These are phyloP conservation scores for Schizophyllum commune DNA, from an alignment of 1,284 basidiomycete genomes.

Conservation along the genomic window DNA sequence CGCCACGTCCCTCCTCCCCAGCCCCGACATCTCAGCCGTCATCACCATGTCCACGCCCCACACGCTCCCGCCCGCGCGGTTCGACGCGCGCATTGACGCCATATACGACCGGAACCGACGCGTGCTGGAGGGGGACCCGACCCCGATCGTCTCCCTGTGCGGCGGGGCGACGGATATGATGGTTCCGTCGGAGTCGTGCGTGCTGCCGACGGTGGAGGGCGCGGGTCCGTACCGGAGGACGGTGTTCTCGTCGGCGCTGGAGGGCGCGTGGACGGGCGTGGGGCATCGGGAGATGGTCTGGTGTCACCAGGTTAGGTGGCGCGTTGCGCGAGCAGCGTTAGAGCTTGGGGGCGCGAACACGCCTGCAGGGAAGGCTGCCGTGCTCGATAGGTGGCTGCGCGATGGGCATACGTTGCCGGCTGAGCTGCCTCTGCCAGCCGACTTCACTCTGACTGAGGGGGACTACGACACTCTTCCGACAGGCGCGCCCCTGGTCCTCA, in stretches of 20 bases:
- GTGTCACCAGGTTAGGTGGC: slow-evolving; percentile 96
- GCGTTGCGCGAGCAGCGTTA: slow-evolving; percentile 73
- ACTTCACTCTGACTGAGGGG: neutral
- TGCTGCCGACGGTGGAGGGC: slow-evolving; percentile 38
- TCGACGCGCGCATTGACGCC: slow-evolving; percentile 72
- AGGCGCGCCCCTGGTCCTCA: slow-evolving; percentile 30
- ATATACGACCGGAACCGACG: slow-evolving; percentile 52
- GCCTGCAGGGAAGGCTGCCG: slow-evolving; percentile 20
- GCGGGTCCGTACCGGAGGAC: slow-evolving; percentile 50
- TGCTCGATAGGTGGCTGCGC: slow-evolving; percentile 58
- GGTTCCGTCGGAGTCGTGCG: slow-evolving; percentile 88
- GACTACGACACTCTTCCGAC: slow-evolving; percentile 11
- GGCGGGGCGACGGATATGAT: slow-evolving; percentile 91
- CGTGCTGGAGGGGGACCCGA: slow-evolving; percentile 31
- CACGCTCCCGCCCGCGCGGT: slow-evolving; percentile 79
- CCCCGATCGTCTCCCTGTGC: slow-evolving; percentile 80
- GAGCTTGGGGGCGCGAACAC: slow-evolving; percentile 45
- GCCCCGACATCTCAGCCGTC: slow-evolving; percentile 63
- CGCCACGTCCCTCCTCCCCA: slow-evolving; percentile 66
- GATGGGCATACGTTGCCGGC: slow-evolving; percentile 44
- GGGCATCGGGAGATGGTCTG: slow-evolving; percentile 97
- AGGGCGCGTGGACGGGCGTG: slow-evolving; percentile 90
- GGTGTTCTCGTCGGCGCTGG: slow-evolving; percentile 81
- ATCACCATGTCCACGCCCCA: slow-evolving; percentile 97
- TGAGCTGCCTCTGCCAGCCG: slow-evolving; percentile 1